Evolutionary conservation across 2,329 filamentous ascomycete genomes (phyloP).

Genomic region (Fusarium sp.): DNA sequence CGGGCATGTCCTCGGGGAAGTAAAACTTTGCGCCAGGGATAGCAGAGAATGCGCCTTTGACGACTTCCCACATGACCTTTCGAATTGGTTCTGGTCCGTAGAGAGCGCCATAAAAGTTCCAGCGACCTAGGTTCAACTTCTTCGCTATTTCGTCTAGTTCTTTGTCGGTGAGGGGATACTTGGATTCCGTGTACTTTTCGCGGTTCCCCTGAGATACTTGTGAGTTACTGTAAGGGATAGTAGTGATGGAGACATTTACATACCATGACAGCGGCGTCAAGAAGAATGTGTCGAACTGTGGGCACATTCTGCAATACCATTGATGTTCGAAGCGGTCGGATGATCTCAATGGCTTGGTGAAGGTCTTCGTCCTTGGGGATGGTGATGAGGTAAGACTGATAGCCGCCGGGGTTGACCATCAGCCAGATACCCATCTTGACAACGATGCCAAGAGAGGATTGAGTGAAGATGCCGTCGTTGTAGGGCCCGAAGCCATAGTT

Average conservation of each 20-base stretch:
- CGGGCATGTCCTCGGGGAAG: constrained; percentile 35
- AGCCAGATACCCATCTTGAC: constrained; percentile 38
- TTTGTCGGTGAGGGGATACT: constrained; percentile 13
- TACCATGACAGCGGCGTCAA: constrained; percentile 39
- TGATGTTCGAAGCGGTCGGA: constrained; percentile 32
- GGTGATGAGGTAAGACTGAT: constrained; percentile 38
- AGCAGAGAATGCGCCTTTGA: constrained; percentile 28
- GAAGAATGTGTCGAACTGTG: constrained; percentile 30
- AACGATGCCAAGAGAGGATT: constrained; percentile 33
- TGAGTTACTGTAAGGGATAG: not conserved
- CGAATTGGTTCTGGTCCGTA: constrained; percentile 36
- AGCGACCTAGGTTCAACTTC: constrained; percentile 35
- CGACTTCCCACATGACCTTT: constrained; percentile 31
- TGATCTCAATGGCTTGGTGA: constrained; percentile 36
- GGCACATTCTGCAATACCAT: constrained; percentile 41
- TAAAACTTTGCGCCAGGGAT: constrained; percentile 40
- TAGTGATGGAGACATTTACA: not conserved
- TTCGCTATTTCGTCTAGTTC: constrained; percentile 31
- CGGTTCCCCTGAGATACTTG: not conserved
- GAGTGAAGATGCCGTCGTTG: constrained; percentile 32
- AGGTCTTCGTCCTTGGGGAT: constrained; percentile 37
- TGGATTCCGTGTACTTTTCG: constrained; percentile 18
- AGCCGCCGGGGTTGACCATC: constrained; percentile 30
- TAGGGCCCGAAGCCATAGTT: constrained; percentile 35
- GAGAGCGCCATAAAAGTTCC: constrained; percentile 42